These are phyloP conservation scores for Fusarium sp. DNA, from an alignment of 2,329 filamentous ascomycete genomes.

Conservation along the genomic window DNA sequence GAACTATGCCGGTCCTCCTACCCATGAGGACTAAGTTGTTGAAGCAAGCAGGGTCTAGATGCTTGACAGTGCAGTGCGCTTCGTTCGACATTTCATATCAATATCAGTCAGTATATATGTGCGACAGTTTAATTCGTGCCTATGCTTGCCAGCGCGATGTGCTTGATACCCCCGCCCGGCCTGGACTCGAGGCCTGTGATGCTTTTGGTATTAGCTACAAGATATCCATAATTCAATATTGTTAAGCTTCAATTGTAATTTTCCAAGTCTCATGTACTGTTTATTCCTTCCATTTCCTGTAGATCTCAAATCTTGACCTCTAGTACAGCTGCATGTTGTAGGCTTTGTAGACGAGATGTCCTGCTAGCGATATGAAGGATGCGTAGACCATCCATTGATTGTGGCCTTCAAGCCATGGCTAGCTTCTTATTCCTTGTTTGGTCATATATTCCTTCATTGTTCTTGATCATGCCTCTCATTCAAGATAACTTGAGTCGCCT, in stretches of 20 bases:
- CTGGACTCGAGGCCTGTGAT: not conserved
- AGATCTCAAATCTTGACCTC: not conserved
- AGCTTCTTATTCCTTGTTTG: no score
- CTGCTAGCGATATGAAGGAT: no score
- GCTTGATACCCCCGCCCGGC: conserved; percentile 29
- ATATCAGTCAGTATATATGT: conserved; percentile 22
- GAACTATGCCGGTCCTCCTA: conserved; percentile 40
- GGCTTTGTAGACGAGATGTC: not conserved
- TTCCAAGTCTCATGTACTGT: no score
- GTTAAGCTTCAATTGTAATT: conserved; percentile 1
- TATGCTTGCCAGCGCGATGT: conserved; percentile 10
- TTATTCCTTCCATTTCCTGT: not conserved
- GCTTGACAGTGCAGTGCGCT: conserved; percentile 32
- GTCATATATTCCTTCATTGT: accelerated
- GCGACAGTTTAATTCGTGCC: conserved; percentile 12
- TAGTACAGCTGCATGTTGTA: no score
- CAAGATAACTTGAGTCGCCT: no score
- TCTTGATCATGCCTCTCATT: no score
- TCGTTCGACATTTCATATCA: conserved; percentile 21
- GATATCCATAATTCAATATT: conserved; percentile 23
- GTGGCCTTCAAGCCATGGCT: accelerated
- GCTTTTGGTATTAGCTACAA: conserved; percentile 13
- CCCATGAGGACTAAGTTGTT: conserved; percentile 52
- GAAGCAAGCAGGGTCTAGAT: conserved; percentile 10
- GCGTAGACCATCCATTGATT: accelerated